Evolutionary conservation across 345 rosid genomes (phyloP), one percentile per base, ranked within the genome.

Genomic region (Tarenaya hassleriana): DNA sequence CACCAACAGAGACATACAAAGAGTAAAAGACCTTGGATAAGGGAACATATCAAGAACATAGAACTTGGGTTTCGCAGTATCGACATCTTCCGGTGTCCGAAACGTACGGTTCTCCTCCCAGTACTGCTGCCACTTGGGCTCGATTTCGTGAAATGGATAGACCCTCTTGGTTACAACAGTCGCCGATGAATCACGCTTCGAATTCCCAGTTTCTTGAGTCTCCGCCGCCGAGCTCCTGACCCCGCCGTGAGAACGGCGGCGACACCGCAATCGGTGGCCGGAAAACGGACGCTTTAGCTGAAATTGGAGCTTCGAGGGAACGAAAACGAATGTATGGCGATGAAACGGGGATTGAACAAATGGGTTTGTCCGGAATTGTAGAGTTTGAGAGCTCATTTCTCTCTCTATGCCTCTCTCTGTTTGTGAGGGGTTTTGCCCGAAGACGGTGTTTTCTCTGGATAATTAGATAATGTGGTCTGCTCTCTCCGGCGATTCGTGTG

Each of bases 21-120:
- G 47, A 32, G 42, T 52, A 16, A 60, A 50, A 52, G 31, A 91
- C 98, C 98, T 91, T 76, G 96, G 98, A 75, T 91, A 91, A 41
- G 98, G 98, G 77, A 91, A 91, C 96, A 87, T 87, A 80, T 91
- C 98, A 47, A 91, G 96, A 15, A 91, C 98, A 67, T 87, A 91
- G 74, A 80, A 91, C 63, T 91, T 91, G 3, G 98, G 96, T 68
- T 66, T 87, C 20, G 88, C 73, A 33, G 86, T 73, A 50, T 91
- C 96, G 27, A 87, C 68, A 51, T 87, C 89, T 51, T 80, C 92
- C 0, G 96, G 89, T 55, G 96, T 91, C 42, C 82, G 72, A 51
- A 91, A 91, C 56, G 87, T 87, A 11, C 65, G 71, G 56, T 84
- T 80, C 4, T 73, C 70, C 55, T 87, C 84, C 98, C 98, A 91